phyloP scores from a whole-genome alignment of 2,329 filamentous ascomycete genomes.

The Aureobasidium sp. region DNA sequence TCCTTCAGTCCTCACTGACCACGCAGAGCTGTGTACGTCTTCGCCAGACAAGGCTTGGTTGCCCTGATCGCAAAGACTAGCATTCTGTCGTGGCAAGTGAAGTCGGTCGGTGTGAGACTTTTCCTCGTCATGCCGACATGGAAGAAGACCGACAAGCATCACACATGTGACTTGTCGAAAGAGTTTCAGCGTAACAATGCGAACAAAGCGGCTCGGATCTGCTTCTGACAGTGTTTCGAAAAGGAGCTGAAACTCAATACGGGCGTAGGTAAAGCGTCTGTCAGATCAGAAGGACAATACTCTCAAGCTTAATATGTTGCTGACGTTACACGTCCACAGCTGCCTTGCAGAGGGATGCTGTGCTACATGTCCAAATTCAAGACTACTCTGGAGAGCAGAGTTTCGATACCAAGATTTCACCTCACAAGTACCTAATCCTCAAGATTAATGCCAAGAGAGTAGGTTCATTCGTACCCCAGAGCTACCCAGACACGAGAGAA shows the following conservation, averaged over 20 bases:
- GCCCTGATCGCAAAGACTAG: background rate
- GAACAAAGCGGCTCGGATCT: background rate
- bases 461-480: background rate
- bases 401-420: background rate
- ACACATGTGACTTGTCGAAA: background rate
- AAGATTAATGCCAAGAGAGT: background rate
- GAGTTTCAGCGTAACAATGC: background rate
- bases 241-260: background rate
- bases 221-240: background rate
- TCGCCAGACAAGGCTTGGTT: background rate
- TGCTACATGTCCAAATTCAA: background rate
- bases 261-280: conserved; percentile 14
- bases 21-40: background rate
- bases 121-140: background rate
- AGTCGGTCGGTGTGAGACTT: conserved; percentile 6
- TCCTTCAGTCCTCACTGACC: background rate
- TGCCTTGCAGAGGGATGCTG: background rate
- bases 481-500: background rate
- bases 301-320: conserved; percentile 7
- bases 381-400: background rate
- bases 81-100: background rate
- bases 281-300: background rate
- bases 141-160: background rate
- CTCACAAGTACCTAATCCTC: background rate
- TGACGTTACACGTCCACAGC: conserved; percentile 9